Conservation (phyloP, 257 asterid species). For the Solanum rostratum region DNA sequence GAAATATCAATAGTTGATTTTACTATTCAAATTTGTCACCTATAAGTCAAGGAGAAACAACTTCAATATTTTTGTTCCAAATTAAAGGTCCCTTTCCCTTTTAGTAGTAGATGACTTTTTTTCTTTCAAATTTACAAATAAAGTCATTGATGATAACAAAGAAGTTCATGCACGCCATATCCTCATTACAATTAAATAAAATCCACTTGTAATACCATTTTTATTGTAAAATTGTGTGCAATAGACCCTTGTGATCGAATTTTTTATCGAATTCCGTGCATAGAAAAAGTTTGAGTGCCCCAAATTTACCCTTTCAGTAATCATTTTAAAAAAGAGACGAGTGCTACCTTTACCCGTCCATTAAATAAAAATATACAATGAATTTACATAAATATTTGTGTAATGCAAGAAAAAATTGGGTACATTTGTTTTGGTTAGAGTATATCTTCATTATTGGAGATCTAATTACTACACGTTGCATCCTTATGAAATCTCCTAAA, state of each 20-base stretch:
- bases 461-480: background rate
- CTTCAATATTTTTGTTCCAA: too few relatives aligned
- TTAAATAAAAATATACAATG: background rate
- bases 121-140: background rate
- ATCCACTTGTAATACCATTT: background rate
- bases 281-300: too few relatives aligned
- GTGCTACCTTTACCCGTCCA: background rate
- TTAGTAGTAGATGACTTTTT: background rate
- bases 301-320: background rate
- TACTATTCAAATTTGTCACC: background rate
- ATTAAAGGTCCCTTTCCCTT: background rate
- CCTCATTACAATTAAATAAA: background rate
- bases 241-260: accelerated
- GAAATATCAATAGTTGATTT: background rate
- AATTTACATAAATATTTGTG: background rate
- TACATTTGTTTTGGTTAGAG: background rate
- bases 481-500: background rate
- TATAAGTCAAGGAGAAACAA: background rate
- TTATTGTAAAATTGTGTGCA: too few relatives aligned
- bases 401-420: background rate
- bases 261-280: too few relatives aligned
- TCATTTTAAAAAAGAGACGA: background rate
- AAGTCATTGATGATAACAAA: background rate
- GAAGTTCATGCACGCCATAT: background rate
- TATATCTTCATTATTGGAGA: background rate